Base-by-base conservation (phyloP, 202 grass and related monocot genomes). In the Sporobolus alterniflorus region DNA sequence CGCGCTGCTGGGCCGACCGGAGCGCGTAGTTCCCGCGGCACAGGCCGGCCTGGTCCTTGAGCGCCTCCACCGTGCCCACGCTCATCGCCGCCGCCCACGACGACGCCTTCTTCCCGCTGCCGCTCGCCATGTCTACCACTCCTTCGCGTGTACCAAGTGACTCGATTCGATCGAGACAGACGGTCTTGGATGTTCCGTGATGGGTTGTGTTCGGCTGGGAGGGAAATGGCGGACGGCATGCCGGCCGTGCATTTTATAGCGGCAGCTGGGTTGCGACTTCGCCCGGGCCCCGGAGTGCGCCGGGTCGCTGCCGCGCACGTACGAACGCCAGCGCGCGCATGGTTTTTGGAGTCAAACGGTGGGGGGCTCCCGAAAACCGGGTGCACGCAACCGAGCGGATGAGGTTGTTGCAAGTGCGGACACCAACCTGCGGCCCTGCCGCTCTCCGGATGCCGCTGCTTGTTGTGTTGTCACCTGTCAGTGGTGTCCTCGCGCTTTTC, bases 1-100 rank as follows among this genome's bases (percentile, higher is more conserved):
- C 74, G 21, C 64, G 63, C 64, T 88, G 94, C 63, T 83, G 84
- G 21, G 83, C 25, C 0, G 74, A 79, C 8, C 77, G 51, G 77
- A 94, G 62, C 57, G 83, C 88, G 65, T 92, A 62, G 69, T 85
- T 92, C 90, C 92, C 89, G 11, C 90, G 79, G 80, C 92, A 91
- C 3, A 91, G 80, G 0, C 90, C 83, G 1, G 59, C 83, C 76
- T 92, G 92, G 64, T 92, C 88, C 81, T 91, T 97, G 57, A 97
- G 90, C 33, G 81, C 94, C 73, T 92, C 94, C n/a, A 81, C 90
- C 2, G 85, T 81, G 57, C 80, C 84, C 9, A 82, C 71, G 82
- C 89, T 86, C 51, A 89, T 83, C 25, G 92, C 87, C 69, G 87
- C 80, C 57, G 83, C 48, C 85, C 89, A 59, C 20, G 90, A 79